Conservation (phyloP, 2,329 filamentous ascomycete species). For the Salinomyces thailandicus region DNA sequence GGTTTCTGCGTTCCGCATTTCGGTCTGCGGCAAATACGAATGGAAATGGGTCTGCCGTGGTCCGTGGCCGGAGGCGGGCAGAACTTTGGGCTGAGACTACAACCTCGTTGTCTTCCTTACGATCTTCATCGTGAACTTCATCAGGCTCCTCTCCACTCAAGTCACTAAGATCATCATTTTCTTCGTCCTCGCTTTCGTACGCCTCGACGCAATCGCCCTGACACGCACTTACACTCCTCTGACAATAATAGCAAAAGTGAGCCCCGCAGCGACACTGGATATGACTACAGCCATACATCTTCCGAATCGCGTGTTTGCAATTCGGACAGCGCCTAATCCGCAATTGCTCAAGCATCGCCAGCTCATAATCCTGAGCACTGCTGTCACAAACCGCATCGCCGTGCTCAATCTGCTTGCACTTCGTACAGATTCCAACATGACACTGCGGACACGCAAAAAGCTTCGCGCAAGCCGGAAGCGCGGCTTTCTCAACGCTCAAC, state of each 20-base stretch:
- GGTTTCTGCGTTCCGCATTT: background rate
- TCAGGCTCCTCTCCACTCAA: slow-evolving; percentile 19
- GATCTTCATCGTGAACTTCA: slow-evolving; percentile 20
- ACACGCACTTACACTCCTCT: slow-evolving; percentile 26
- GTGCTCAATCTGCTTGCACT: slow-evolving; percentile 36
- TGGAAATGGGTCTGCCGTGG: too few species aligned
- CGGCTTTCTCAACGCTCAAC: background rate
- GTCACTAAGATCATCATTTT: slow-evolving; percentile 15
- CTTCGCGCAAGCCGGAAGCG: background rate
- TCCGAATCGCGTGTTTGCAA: slow-evolving; percentile 37
- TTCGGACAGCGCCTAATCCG: slow-evolving; percentile 42
- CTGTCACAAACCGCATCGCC: slow-evolving; percentile 27
- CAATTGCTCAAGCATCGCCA: slow-evolving; percentile 32
- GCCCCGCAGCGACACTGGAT: slow-evolving; percentile 36
- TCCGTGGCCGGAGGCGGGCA: too few species aligned
- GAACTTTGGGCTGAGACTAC: too few species aligned
- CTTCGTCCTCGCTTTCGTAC: slow-evolving; percentile 21
- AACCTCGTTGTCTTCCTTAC: too few species aligned
- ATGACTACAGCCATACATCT: slow-evolving; percentile 40
- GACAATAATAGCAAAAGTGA: slow-evolving; percentile 41
- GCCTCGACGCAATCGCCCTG: slow-evolving; percentile 18
- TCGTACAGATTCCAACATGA: slow-evolving; percentile 31
- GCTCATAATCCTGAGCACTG: slow-evolving; percentile 27
- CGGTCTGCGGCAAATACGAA: background rate
- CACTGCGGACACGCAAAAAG: slow-evolving; percentile 37